A percentile compares a stretch with the other conserved stretches of the same genome.
Evolutionary conservation across 768 basidiomycete species (phyloP).

Genomic region (Pisolithus sp.): DNA sequence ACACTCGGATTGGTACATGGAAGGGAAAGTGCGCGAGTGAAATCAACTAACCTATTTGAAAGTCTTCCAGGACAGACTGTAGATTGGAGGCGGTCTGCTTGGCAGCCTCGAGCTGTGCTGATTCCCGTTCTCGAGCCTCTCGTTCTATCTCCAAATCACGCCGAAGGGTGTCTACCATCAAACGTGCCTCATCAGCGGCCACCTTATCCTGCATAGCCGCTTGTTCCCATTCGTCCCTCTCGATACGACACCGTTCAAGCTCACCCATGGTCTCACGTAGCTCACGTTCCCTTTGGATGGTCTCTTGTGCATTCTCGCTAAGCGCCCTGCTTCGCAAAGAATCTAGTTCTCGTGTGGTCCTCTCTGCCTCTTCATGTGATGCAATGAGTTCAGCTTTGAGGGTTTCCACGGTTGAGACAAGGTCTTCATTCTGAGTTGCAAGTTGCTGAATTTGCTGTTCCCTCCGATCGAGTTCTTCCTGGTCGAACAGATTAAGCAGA

Average conservation of each 20-base stretch:
- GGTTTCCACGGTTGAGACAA: slow-evolving; percentile 64
- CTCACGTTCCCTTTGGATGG: slow-evolving; percentile 64
- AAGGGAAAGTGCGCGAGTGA: slow-evolving; percentile 1
- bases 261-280: slow-evolving; percentile 80
- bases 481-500: slow-evolving; percentile 13
- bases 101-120: slow-evolving; percentile 55
- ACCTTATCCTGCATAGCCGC: slow-evolving; percentile 62
- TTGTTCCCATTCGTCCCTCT: slow-evolving; percentile 69
- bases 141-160: slow-evolving; percentile 64
- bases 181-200: slow-evolving; percentile 60
- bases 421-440: slow-evolving; percentile 70
- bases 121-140: slow-evolving; percentile 51
- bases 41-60: slow-evolving; percentile 70
- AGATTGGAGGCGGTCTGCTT: slow-evolving; percentile 74
- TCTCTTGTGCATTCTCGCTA: slow-evolving; percentile 67
- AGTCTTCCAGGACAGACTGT: slow-evolving; percentile 91
- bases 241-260: slow-evolving; percentile 78
- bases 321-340: slow-evolving; percentile 55
- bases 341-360: slow-evolving; percentile 63
- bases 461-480: slow-evolving; percentile 98
- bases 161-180: slow-evolving; percentile 47
- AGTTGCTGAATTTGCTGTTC: slow-evolving; percentile 80
- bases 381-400: slow-evolving; percentile 74
- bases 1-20: neutral
- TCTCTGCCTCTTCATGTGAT: slow-evolving; percentile 71